Evolutionary conservation across 116 monocot species (phyloP), one percentile per base, ranked within the genome.

Genomic region (Posidonia oceanica): DNA sequence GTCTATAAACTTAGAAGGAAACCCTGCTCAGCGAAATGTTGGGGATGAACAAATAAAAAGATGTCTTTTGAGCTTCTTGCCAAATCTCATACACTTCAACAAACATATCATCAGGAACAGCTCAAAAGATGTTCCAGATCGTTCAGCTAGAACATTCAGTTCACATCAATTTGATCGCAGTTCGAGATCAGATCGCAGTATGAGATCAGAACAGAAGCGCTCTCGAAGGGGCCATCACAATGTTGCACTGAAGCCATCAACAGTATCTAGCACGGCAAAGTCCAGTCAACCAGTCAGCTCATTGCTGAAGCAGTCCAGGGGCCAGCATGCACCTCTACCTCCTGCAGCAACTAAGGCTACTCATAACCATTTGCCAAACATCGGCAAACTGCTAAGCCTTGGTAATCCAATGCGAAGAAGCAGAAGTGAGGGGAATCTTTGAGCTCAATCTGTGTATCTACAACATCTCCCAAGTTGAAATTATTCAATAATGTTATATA

Each of bases 31-130:
- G 54, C 80, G 71, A 67, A 84, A 95, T 64, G 88, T 95, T 0
- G 91, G 95, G 22, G 88, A 95, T 54, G 88, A 88, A 11, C 86
- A 91, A 44, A 77, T 95, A 36, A 91, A 84, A 75, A 91, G 82
- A 51, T 78, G 83, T 58, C 77, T 95, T 2, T 68, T 84, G 10
- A 80, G 82, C 37, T 80, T 95, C 15, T 74, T 95, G 7, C 91
- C 95, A 0, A 67, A 82, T 54, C 84, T 95, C 4, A 73, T 75
- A 44, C 84, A 83, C 76, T 88, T 73, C 75, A 91, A 91, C 77
- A 85, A 77, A 75, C 91, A 83, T 14, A 38, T 74, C 29, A 77
- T 86, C 21, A 82, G 72, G 62, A 20, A 79, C 23, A 77, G 61
- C 29, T 76, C 80, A 6, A 95, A 91, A 61, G 91, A 91, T 52